Evolutionary conservation across 768 basidiomycete species (phyloP).

Genomic region (Trametes cubensis): DNA sequence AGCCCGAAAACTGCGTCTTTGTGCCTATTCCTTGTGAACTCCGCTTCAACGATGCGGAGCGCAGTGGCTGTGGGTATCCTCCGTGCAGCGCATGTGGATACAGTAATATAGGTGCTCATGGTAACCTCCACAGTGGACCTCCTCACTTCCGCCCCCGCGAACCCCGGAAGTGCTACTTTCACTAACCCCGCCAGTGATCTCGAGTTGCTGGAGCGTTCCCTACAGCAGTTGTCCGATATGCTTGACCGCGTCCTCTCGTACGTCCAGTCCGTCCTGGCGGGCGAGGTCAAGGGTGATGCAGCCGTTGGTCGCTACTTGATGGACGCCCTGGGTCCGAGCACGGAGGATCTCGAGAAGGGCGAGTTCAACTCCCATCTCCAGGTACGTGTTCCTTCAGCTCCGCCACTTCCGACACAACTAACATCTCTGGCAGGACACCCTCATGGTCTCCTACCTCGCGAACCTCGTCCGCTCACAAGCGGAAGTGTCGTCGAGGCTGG

Average conservation of each 20-base stretch:
- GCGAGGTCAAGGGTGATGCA: slow-evolving; percentile 78
- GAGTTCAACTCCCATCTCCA: slow-evolving; percentile 79
- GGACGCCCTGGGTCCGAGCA: slow-evolving; percentile 77
- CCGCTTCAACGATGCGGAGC: slow-evolving; percentile 80
- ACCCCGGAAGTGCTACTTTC: slow-evolving; percentile 39
- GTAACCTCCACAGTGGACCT: slow-evolving; percentile 66
- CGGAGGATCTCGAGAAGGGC: slow-evolving; percentile 69
- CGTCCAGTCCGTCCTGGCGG: slow-evolving; percentile 77
- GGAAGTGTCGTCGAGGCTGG: slow-evolving; percentile 86
- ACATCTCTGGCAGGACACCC: slow-evolving; percentile 62
- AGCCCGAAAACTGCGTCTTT: slow-evolving; percentile 95
- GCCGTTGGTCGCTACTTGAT: slow-evolving; percentile 90
- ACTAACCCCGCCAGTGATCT: slow-evolving; percentile 68
- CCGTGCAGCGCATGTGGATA: slow-evolving; percentile 1
- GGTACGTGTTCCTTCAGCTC: slow-evolving; percentile 40
- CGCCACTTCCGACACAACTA: slow-evolving; percentile 8
- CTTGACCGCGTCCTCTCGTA: slow-evolving; percentile 85
- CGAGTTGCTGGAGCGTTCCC: slow-evolving; percentile 73
- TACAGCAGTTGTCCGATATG: slow-evolving; percentile 71
- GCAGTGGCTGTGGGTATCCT: slow-evolving; percentile 72
- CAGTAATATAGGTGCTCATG: not conserved
- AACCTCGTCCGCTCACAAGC: slow-evolving; percentile 93
- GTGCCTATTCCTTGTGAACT: slow-evolving; percentile 89
- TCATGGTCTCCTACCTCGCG: slow-evolving; percentile 94
- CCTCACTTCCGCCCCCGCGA: slow-evolving; percentile 49